Conservation (phyloP, 345 rosid species). For the Murraya koenigii region DNA sequence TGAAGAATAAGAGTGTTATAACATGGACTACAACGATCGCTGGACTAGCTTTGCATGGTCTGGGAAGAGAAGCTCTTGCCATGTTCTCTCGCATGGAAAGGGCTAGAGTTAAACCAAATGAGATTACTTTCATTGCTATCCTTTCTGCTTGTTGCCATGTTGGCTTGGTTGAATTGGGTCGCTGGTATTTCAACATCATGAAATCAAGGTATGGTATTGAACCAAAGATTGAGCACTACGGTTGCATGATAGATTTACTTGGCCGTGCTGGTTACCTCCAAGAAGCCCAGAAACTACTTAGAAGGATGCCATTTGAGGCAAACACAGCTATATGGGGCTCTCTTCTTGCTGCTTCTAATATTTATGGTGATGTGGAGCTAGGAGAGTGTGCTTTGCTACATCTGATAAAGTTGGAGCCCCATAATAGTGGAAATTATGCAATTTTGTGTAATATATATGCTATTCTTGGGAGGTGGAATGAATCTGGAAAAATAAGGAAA, state of each 20-base stretch:
- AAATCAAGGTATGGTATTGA: slow-evolving; percentile 31
- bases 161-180: slow-evolving; percentile 57
- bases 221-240: slow-evolving; percentile 67
- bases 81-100: slow-evolving; percentile 65
- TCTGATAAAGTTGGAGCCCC: slow-evolving; percentile 58
- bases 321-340: slow-evolving; percentile 84
- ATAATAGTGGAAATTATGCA: slow-evolving; percentile 74
- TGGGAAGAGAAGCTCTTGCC: slow-evolving; percentile 56
- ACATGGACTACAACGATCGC: slow-evolving; percentile 75
- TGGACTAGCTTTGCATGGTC: slow-evolving; percentile 68
- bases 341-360: slow-evolving; percentile 65
- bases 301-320: slow-evolving; percentile 60
- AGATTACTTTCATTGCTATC: slow-evolving; percentile 65
- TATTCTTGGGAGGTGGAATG: slow-evolving; percentile 59
- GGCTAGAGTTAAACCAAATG: slow-evolving; percentile 48
- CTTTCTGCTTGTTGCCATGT: slow-evolving; percentile 78
- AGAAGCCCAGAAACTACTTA: slow-evolving; percentile 50
- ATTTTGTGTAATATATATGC: slow-evolving; percentile 60
- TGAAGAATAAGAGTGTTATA: slow-evolving; percentile 42
- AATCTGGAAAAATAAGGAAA: slow-evolving; percentile 55
- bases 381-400: slow-evolving; percentile 59
- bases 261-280: slow-evolving; percentile 62
- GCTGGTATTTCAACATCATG: slow-evolving; percentile 46
- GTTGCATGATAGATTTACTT: slow-evolving; percentile 70
- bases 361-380: slow-evolving; percentile 50